Conservation (phyloP, 345 rosid genomes). For the Dimocarpus longan region DNA sequence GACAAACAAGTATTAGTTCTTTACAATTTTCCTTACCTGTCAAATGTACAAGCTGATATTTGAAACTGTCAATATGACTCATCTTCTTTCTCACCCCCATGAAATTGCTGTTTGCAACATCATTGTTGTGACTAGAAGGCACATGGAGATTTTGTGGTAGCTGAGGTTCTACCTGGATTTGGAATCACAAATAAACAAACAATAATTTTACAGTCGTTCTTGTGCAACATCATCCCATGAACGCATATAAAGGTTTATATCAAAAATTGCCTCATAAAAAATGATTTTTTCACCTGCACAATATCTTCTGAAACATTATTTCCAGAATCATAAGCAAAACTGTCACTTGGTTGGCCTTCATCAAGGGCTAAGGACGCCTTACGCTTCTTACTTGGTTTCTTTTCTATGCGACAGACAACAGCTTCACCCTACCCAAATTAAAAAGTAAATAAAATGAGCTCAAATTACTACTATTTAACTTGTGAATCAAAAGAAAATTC, state of each 20-base stretch:
- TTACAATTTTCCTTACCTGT: background rate
- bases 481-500: background rate
- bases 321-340: background rate
- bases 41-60: background rate
- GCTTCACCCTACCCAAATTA: background rate
- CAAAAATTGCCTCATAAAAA: background rate
- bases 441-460: background rate
- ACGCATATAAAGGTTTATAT: background rate
- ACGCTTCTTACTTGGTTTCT: background rate
- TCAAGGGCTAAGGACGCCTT: background rate
- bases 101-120: background rate
- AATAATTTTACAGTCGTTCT: background rate
- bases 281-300: background rate
- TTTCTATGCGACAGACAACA: slow-evolving; percentile 7
- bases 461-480: background rate
- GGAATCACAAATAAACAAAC: no score
- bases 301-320: background rate
- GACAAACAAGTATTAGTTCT: background rate
- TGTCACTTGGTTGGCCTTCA: background rate
- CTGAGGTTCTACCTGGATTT: background rate
- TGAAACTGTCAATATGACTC: background rate
- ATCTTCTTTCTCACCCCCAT: background rate
- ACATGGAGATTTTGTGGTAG: no score
- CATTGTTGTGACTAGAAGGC: background rate
- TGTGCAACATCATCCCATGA: background rate